Evolutionary conservation across 1,284 basidiomycete genomes (phyloP).

Genomic region (Termitomyces sp.): DNA sequence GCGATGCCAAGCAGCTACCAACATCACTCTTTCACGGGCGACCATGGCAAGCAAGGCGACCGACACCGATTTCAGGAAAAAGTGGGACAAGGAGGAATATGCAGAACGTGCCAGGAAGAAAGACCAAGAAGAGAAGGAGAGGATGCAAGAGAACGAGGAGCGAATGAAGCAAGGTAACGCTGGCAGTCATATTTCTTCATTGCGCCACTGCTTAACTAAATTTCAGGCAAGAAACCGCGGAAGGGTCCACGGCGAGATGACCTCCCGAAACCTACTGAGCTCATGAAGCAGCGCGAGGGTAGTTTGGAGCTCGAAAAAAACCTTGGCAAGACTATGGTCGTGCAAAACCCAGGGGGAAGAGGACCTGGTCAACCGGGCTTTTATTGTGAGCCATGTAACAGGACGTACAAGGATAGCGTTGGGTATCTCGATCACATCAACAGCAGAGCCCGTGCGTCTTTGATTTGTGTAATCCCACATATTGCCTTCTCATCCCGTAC

Average conservation of each 20-base stretch:
- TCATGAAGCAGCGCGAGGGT: conserved; percentile 79
- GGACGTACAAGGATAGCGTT: conserved; percentile 90
- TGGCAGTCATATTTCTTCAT: background rate
- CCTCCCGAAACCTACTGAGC: conserved; percentile 84
- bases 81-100: conserved; percentile 86
- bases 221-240: conserved; percentile 76
- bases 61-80: conserved; percentile 76
- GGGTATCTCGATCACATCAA: conserved; percentile 97
- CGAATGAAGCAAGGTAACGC: conserved; percentile 72
- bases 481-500: conserved; percentile 13
- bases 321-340: conserved; percentile 87
- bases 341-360: conserved; percentile 72
- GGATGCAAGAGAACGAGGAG: conserved; percentile 84
- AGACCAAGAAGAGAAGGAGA: conserved; percentile 70
- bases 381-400: conserved; percentile 84
- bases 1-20: conserved; percentile 7
- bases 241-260: conserved; percentile 56
- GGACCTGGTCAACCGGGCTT: conserved; percentile 90
- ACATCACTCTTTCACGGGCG: conserved; percentile 21
- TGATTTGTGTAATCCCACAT: conserved; percentile 3
- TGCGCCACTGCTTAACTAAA: conserved; percentile 4
- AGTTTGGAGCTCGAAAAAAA: conserved; percentile 89
- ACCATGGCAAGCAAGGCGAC: conserved; percentile 56
- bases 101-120: conserved; percentile 71
- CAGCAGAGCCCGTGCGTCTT: conserved; percentile 79